phyloP scores from a whole-genome alignment of 306 rosid species.

The Prunus dulcis region DNA sequence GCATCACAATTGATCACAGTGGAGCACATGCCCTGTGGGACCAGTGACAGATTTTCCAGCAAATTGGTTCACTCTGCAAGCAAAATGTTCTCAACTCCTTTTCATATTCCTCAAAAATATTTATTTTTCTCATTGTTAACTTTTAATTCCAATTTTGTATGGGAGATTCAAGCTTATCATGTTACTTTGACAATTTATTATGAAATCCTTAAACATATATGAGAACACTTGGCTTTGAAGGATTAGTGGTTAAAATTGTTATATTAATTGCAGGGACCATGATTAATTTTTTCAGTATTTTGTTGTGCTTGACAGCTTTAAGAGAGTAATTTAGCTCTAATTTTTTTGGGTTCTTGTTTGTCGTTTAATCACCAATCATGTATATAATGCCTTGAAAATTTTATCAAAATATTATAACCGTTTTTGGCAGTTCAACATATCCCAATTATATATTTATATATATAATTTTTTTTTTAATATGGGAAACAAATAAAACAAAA shows the following conservation, averaged over 20 bases:
- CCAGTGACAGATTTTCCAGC: not conserved
- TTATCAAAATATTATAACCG: not conserved
- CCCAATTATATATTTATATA: not conserved
- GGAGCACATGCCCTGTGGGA: conserved; percentile 4
- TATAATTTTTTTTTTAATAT: not conserved
- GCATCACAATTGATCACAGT: not conserved
- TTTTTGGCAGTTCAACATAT: not conserved
- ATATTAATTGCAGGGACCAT: not conserved
- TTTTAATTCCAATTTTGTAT: not conserved
- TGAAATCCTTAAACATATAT: not conserved
- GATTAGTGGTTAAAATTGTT: not conserved
- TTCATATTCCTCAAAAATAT: not conserved
- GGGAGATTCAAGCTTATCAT: not conserved
- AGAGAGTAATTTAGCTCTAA: not conserved
- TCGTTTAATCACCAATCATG: not conserved
- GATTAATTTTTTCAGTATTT: not conserved
- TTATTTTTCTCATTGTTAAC: not conserved
- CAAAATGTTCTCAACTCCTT: not conserved
- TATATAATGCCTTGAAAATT: not conserved
- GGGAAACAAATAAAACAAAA: not conserved
- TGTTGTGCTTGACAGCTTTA: not conserved
- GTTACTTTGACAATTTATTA: not conserved
- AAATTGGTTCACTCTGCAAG: not conserved
- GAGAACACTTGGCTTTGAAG: not conserved
- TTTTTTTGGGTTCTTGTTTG: not conserved